Base-by-base conservation (phyloP, 306 rosid species). In the Calophaca sinica region DNA sequence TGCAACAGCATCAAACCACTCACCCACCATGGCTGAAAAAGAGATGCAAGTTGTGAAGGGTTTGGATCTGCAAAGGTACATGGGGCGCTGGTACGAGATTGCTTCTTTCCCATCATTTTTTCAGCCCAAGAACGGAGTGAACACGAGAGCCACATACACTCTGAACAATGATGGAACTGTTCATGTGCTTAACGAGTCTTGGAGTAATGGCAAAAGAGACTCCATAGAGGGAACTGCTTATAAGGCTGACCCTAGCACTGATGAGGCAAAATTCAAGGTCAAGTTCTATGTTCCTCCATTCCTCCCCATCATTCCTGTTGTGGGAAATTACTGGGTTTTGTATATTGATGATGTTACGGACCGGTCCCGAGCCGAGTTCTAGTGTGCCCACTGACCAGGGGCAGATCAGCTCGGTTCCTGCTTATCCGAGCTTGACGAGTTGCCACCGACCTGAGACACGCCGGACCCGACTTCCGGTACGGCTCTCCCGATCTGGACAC, bases 51-150 rank as follows among this genome's bases (percentile, higher is more conserved):
- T 87, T 4, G 90, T 86, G 78, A 88, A 73, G 81, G 81, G 79
- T n/a, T 50, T 94, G 12, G 96, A 94, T 66, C 0, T 94, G 7
- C 5, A 80, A 73, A 72, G 89, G 53, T 94, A 89, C 83, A 91
- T 89, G 96, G 98, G 98, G 1, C 83, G 96, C 2, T 94, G 98
- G 98, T 94, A 91, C 48, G 98, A 94, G 81, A 91, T 94, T 11
- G 96, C 96, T 0, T 94, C 90, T 4, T 83, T 94, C 63, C 98
- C 96, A 26, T 89, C 96, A 3, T 20, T 20, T 20, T 20, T 20
- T 20, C 96, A 94, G 63, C 97, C 96, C 7, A 86, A n/a, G 51
- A 65, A 62, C 51, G 97, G 98, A 1, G 86, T 15, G 2, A 14
- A 89, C 80, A 91, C 98, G 0, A 83, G 97, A 68, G 97, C 98